Conservation (phyloP, 805 yeast species). For the Isabelozyma gotoi region DNA sequence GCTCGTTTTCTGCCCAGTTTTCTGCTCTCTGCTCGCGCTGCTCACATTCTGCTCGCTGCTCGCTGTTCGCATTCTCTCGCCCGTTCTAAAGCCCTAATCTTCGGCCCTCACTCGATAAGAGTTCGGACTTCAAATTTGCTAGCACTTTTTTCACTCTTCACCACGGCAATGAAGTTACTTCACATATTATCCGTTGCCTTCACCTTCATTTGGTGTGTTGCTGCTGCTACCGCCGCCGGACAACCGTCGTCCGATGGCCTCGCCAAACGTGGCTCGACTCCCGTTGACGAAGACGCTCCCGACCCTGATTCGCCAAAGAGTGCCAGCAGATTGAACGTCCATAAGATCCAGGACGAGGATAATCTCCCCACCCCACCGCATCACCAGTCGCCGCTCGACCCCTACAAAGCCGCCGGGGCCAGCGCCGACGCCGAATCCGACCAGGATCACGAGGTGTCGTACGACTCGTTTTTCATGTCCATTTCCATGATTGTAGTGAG, state of each 20-base stretch:
- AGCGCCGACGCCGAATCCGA: constrained; percentile 5
- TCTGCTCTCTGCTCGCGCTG: too few species aligned
- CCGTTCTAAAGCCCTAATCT: too few species aligned
- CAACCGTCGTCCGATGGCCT: neutral
- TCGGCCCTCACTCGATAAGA: too few species aligned
- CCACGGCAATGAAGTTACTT: neutral
- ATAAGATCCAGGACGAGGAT: constrained; percentile 21
- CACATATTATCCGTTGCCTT: neutral
- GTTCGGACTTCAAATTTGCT: neutral
- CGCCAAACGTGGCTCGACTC: neutral
- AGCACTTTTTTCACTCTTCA: neutral
- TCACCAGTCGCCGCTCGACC: constrained; percentile 18
- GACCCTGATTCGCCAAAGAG: neutral
- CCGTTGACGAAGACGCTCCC: neutral
- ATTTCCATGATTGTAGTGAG: constrained; percentile 90
- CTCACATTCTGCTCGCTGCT: too few species aligned
- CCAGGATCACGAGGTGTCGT: constrained; percentile 15
- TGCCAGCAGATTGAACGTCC: constrained; percentile 17
- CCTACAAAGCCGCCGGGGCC: constrained; percentile 8
- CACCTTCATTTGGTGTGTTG: neutral
- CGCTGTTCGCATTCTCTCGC: too few species aligned
- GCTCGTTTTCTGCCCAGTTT: too few species aligned
- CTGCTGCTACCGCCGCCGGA: neutral
- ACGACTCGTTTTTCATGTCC: constrained; percentile 72
- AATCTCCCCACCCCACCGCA: constrained; percentile 26